Conservation (phyloP, 257 asterid genomes). For the Solanum sitiens region DNA sequence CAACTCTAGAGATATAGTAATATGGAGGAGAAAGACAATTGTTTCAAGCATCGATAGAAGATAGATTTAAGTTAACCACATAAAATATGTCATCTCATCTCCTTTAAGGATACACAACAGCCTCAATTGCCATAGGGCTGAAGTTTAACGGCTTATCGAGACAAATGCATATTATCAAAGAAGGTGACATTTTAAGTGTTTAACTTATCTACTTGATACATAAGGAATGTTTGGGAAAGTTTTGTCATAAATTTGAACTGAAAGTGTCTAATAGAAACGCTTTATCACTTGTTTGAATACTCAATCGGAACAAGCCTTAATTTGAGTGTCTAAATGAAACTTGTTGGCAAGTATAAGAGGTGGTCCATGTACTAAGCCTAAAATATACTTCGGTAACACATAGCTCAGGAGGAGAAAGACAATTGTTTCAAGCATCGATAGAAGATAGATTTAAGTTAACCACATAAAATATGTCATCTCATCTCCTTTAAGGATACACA, state of each 20-base stretch:
- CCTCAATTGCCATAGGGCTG: neutral
- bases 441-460: neutral
- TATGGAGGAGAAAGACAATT: neutral
- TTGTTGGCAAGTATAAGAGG: neutral
- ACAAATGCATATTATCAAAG: neutral
- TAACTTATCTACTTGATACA: neutral
- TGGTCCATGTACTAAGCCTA: neutral
- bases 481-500: neutral
- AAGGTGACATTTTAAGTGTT: neutral
- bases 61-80: neutral
- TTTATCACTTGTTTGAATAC: neutral
- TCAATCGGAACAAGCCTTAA: neutral
- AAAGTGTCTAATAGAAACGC: neutral
- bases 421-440: neutral
- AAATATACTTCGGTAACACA: neutral
- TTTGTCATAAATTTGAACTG: neutral
- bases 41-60: neutral
- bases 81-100: neutral
- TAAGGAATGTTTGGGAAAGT: neutral
- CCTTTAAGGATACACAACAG: neutral
- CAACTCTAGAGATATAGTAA: neutral
- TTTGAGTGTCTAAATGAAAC: neutral
- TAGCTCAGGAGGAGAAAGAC: neutral
- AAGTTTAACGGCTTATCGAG: neutral
- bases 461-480: neutral